Evolutionary conservation across 2,329 filamentous ascomycete genomes (phyloP).

Genomic region (Penicillium hesseltinei): DNA sequence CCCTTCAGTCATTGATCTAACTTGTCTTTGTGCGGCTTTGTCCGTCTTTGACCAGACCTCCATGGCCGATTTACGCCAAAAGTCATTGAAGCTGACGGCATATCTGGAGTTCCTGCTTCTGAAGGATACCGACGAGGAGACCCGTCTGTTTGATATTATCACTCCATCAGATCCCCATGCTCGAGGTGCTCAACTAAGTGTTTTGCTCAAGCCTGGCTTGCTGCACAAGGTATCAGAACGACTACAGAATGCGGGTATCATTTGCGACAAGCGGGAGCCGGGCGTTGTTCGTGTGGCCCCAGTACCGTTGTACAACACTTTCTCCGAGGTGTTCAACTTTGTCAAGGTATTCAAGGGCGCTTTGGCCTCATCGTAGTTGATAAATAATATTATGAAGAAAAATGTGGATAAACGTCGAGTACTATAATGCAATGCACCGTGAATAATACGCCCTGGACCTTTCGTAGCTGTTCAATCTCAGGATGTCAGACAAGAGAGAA

Average conservation of each 20-base stretch:
- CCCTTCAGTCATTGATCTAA: conserved; percentile 72
- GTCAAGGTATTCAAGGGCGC: conserved; percentile 36
- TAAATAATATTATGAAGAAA: not conserved
- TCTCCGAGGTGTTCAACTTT: conserved; percentile 67
- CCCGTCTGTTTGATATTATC: conserved; percentile 57
- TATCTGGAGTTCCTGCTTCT: conserved; percentile 70
- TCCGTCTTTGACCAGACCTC: conserved; percentile 70
- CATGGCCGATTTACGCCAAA: conserved; percentile 65
- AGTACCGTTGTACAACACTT: conserved; percentile 77
- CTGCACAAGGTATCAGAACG: conserved; percentile 65
- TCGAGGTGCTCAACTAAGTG: conserved; percentile 73
- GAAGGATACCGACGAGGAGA: conserved; percentile 34
- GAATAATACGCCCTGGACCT: not conserved
- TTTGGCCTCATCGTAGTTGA: conserved; percentile 16
- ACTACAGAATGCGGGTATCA: conserved; percentile 67
- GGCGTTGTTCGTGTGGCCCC: conserved; percentile 81
- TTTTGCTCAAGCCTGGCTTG: conserved; percentile 67
- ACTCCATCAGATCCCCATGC: conserved; percentile 66
- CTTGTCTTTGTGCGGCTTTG: conserved; percentile 67
- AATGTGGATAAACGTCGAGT: not conserved
- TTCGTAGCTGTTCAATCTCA: not conserved
- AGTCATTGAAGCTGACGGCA: conserved; percentile 69
- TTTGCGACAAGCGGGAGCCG: conserved; percentile 79
- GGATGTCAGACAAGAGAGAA: not conserved
- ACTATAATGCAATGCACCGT: not conserved